Conservation (phyloP, 176 grass and related monocot genomes). For the Ampelocalamus luodianensis region DNA sequence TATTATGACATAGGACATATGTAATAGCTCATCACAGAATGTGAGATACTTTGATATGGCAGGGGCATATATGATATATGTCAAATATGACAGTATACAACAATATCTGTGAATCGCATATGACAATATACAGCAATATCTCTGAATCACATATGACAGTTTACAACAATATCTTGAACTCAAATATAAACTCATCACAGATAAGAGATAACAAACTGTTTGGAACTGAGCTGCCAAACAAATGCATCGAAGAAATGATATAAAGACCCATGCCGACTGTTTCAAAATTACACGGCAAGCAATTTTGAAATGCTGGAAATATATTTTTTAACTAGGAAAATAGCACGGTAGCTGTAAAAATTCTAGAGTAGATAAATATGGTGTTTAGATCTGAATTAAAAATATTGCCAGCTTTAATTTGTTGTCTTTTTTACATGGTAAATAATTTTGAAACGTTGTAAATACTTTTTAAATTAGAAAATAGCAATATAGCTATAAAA, state of each 20-base stretch:
- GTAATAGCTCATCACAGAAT: constrained; percentile 1
- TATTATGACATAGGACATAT: not conserved
- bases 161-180: constrained; percentile 7
- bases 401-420: too few relatives aligned
- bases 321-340: too few relatives aligned
- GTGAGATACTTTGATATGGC: not conserved
- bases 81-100: not conserved
- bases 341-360: too few relatives aligned
- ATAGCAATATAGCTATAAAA: too few relatives aligned
- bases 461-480: too few relatives aligned
- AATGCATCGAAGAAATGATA: constrained; percentile 26
- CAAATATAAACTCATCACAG: not conserved
- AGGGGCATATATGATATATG: not conserved
- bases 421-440: too few relatives aligned
- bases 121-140: not conserved
- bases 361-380: too few relatives aligned
- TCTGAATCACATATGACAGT: not conserved
- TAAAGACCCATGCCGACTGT: not conserved
- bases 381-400: too few relatives aligned
- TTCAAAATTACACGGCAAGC: not conserved
- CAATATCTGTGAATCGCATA: not conserved
- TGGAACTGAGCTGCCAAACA: constrained; percentile 18
- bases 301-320: too few relatives aligned
- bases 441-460: too few relatives aligned
- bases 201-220: constrained; percentile 14